A percentile compares a stretch with the other conserved stretches of the same genome.
Evolutionary conservation across 371 early-diverging fungal species (phyloP).

Genomic region (Haplosporangium sp.): DNA sequence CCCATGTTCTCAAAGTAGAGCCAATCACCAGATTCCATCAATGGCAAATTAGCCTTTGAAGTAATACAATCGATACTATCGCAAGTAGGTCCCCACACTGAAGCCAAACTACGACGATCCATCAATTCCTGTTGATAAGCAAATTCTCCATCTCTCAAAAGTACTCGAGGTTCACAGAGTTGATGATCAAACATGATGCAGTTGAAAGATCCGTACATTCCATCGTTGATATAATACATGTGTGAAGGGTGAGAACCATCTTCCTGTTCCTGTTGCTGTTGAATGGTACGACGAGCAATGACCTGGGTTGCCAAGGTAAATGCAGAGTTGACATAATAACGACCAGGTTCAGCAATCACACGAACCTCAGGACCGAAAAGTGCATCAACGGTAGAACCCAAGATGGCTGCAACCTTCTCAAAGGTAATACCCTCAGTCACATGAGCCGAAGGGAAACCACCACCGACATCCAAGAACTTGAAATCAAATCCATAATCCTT

Average conservation of each 20-base stretch:
- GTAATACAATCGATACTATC: constrained; percentile 97
- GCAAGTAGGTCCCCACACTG: constrained; percentile 98
- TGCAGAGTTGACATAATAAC: constrained; percentile 95
- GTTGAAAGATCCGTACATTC: constrained; percentile 98
- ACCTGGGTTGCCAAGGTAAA: constrained; percentile 94
- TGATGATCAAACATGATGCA: constrained; percentile 98
- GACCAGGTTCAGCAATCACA: constrained; percentile 98
- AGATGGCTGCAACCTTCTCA: constrained; percentile 84
- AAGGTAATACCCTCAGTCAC: constrained; percentile 82
- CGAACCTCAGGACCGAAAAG: constrained; percentile 85
- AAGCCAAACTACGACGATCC: constrained; percentile 38
- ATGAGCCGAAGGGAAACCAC: constrained; percentile 95
- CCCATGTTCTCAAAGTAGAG: constrained; percentile 96
- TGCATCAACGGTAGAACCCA: constrained; percentile 82
- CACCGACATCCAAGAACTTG: constrained; percentile 93
- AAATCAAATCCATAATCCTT: constrained; percentile 80
- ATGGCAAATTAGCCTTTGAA: constrained; percentile 77
- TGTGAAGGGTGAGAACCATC: constrained; percentile 64
- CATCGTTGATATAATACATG: constrained; percentile 98
- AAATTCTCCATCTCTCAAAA: constrained; percentile 64
- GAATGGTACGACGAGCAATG: constrained; percentile 85
- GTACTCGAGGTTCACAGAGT: constrained; percentile 77
- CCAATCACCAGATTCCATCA: constrained; percentile 96
- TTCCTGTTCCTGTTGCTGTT: constrained; percentile 55
- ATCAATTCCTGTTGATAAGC: constrained; percentile 51